Evolutionary conservation across 2,329 filamentous ascomycete species (phyloP), one percentile per base, ranked within the genome.

Genomic region (Macrophomina phaseolina): DNA sequence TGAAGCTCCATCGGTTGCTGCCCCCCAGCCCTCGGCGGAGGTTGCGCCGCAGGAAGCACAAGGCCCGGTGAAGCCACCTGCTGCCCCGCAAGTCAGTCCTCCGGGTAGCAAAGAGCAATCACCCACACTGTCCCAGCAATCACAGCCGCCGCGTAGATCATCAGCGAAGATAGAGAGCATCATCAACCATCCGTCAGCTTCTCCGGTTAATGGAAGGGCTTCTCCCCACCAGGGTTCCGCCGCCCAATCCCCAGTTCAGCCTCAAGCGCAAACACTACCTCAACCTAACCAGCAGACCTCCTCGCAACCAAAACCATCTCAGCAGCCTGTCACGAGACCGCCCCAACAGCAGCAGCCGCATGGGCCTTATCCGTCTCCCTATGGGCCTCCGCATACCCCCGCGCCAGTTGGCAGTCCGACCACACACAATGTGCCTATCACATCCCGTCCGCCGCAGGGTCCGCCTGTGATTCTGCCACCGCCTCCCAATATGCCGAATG

Each of bases 401-500:
- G 18, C 32, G 34, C 38, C 42, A 8, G 30, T 53, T 18, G 38
- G n/a, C 8, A 72, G 70, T 49, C 72, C 73, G 14, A 73, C 53
- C 9, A 14, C 53, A 8, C 45, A 66, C 4, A 60, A 28, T 52
- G 53, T 66, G 14, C 64, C 53, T 14, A 52, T 52, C 32, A 45
- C 45, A 36, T 60, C 64, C 14, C 53, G 64, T n/a, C 46, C 64
- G 3, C 23, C 64, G 18, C 42, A 48, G 34, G 63, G 36, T 6
- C 64, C 45, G 45, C 42, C 58, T 28, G 58, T 62, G n/a, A 66
- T 66, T 48, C 69, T 78, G 23, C 76, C 78, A 49, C 75, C 76
- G 6, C 75, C 76, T 48, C 71, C 77, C 30, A 77, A 73, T 11
- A 76, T 79, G 71, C 76, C 78, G 36, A 77, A 74, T 7, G 76